phyloP scores from a whole-genome alignment of 176 grass and related monocot species.

The Eragrostis nindensis region DNA sequence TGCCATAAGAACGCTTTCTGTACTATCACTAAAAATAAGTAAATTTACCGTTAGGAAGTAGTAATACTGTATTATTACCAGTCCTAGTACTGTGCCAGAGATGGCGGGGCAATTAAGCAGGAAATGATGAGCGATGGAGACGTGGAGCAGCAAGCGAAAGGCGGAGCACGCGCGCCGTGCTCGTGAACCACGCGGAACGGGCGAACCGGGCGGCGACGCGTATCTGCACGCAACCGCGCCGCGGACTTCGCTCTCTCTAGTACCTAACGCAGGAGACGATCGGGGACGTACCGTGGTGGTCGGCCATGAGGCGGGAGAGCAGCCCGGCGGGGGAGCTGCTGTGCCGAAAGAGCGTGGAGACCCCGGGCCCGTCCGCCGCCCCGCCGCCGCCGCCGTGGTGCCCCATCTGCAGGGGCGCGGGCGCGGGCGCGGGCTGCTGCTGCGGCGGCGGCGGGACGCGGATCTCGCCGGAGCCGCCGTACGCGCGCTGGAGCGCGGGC shows the following conservation, averaged over 20 bases:
- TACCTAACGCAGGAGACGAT: too few relatives aligned
- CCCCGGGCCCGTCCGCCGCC: not conserved
- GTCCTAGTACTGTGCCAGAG: too few relatives aligned
- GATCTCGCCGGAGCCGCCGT: conserved; percentile 56
- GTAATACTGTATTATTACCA: too few relatives aligned
- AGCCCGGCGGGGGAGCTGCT: conserved; percentile 91
- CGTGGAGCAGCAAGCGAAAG: not conserved
- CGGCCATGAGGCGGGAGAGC: conserved; percentile 75
- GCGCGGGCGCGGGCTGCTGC: not conserved
- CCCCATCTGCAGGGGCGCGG: not conserved
- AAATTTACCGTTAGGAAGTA: not conserved
- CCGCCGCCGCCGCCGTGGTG: not conserved
- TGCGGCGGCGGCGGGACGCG: conserved; percentile 15
- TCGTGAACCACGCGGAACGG: conserved; percentile 8
- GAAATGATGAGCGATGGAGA: not conserved
- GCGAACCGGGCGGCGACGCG: not conserved
- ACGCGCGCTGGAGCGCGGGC: conserved; percentile 6
- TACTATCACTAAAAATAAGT: too few relatives aligned
- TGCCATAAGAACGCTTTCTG: too few relatives aligned
- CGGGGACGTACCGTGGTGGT: conserved; percentile 64
- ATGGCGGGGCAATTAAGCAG: not conserved
- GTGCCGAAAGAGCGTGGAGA: conserved; percentile 57
- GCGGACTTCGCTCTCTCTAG: too few relatives aligned
- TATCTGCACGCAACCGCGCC: conserved; percentile 6
- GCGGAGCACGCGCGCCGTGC: not conserved